Conservation (phyloP, 2,329 filamentous ascomycete genomes). For the Pezicula rhizophila region DNA sequence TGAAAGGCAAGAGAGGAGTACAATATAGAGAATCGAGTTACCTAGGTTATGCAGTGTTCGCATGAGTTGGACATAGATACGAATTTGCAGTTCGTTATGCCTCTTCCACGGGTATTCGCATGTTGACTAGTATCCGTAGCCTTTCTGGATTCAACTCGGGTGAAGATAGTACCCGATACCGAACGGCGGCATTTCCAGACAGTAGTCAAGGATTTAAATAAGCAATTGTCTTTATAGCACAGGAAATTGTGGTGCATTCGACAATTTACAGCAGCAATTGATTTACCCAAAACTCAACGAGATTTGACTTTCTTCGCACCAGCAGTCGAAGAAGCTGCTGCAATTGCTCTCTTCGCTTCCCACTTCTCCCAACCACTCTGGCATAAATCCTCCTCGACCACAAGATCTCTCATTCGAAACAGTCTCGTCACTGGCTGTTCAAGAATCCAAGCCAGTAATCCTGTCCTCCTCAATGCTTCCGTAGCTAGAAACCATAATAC, state of each 20-base stretch:
- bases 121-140: too few relatives aligned
- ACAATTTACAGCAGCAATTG: too few relatives aligned
- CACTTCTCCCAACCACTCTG: constrained; percentile 94
- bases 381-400: constrained; percentile 80
- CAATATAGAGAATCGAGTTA: too few relatives aligned
- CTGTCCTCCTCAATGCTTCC: constrained; percentile 56
- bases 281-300: too few relatives aligned
- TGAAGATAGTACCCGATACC: too few relatives aligned
- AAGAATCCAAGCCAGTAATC: constrained; percentile 67
- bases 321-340: not conserved
- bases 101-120: too few relatives aligned
- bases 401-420: constrained; percentile 73
- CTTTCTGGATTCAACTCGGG: too few relatives aligned
- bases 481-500: constrained; percentile 74
- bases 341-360: constrained; percentile 42
- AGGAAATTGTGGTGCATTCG: too few relatives aligned
- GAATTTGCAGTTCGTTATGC: not conserved
- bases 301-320: not conserved
- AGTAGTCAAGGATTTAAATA: not conserved
- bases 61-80: not conserved
- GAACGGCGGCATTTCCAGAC: not conserved
- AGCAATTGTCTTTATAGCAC: not conserved
- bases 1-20: too few relatives aligned
- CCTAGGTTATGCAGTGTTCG: too few relatives aligned
- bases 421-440: constrained; percentile 58